Evolutionary conservation across 169 alveolate species (phyloP), one percentile per base, ranked within the genome.

Genomic region (Cytauxzoon felis): DNA sequence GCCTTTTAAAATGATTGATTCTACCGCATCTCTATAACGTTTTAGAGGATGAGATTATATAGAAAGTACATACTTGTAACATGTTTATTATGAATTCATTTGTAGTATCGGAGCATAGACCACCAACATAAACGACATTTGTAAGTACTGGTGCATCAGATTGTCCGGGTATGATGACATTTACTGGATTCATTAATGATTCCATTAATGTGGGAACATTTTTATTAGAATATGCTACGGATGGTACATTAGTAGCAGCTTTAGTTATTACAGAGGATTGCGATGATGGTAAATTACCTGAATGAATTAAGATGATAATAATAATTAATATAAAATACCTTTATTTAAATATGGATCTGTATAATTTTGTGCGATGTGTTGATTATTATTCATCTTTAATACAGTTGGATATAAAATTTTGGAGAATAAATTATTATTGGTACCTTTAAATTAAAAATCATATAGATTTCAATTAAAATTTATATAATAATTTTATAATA

Each of bases 91-190:
- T 73, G 19, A 64, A 62, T 23, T 75, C 85, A 41, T 64, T 75
- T 23, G 80, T 53, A 8, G 79, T 64, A 13, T 64, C 79, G 4
- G 71, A 45, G 21, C 56, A 30, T 18, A 75, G 71, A 5, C 79
- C 79, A 18, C 85, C 85, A 4, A 75, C 65, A 66, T 75, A 75
- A 24, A 75, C 81, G 5, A 75, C 73, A 26, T 75, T 63, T 23
- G 60, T 62, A 58, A 62, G 50, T 16, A 65, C 61, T 18, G 85
- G 52, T 26, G 63, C 85, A n/a, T 59, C 57, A 24, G 41, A 42
- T 32, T 75, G 80, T 33, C 26, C 38, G 13, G 79, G 78, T 1
- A 75, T 21, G 7, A 61, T 5, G 19, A 41, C 67, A 21, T 65
- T 34, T 1, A 61, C 85, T n/a, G 85, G 85, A 65, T 51, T 56